These are phyloP conservation scores for Spatholobus suberectus DNA, from an alignment of 306 rosid species.

Conservation along the genomic window DNA sequence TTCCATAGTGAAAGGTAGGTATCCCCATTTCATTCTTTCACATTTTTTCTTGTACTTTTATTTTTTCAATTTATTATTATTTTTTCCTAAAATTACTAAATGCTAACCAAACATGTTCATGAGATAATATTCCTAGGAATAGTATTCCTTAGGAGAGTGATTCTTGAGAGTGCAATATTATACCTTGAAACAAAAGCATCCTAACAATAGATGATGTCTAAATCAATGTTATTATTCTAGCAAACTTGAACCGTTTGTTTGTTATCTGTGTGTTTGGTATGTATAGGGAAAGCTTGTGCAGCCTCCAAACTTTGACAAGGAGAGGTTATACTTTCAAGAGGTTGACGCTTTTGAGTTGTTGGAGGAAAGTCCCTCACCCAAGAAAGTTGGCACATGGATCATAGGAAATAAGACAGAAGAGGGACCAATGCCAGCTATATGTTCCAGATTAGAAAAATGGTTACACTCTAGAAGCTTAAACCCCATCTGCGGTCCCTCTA, in stretches of 20 bases:
- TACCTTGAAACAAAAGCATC: too few relatives aligned
- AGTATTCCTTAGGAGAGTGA: too few relatives aligned
- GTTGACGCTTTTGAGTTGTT: conserved; percentile 90
- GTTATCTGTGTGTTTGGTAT: conserved; percentile 21
- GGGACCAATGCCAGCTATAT: conserved; percentile 60
- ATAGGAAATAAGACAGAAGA: conserved; percentile 45
- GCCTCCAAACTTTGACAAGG: conserved; percentile 70
- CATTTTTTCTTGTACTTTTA: too few relatives aligned
- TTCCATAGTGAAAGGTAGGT: too few relatives aligned
- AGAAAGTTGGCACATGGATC: conserved; percentile 72
- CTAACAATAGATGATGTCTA: too few relatives aligned
- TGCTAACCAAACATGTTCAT: too few relatives aligned
- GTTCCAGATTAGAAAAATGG: conserved; percentile 83
- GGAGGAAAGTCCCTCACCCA: conserved; percentile 98
- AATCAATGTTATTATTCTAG: conserved; percentile 17
- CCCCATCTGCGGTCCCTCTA: conserved; percentile 61
- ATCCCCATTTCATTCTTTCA: too few relatives aligned
- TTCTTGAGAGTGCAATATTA: too few relatives aligned
- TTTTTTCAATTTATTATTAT: too few relatives aligned
- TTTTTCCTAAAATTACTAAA: too few relatives aligned
- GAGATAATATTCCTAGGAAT: too few relatives aligned
- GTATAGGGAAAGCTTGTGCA: conserved; percentile 61
- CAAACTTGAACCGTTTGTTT: background rate
- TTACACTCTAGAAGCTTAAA: conserved; percentile 62
- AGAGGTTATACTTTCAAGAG: conserved; percentile 76